These are phyloP conservation scores for Epichloe sylvatica DNA, from an alignment of 2,329 filamentous ascomycete genomes.

Conservation along the genomic window DNA sequence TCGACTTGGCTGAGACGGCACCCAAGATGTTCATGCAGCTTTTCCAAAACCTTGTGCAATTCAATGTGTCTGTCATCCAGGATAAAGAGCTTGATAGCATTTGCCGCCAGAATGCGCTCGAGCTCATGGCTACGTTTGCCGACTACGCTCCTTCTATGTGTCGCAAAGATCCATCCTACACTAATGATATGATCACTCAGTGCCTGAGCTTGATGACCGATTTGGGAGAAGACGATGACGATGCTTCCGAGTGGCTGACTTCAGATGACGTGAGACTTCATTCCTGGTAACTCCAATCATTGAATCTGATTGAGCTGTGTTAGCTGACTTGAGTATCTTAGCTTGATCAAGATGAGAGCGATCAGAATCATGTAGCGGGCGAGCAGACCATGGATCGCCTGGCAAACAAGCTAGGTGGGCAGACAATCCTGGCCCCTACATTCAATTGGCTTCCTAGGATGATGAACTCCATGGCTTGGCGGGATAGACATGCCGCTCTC, in stretches of 20 bases:
- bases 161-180: slow-evolving; percentile 84
- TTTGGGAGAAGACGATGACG: slow-evolving; percentile 84
- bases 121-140: slow-evolving; percentile 95
- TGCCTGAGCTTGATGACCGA: slow-evolving; percentile 97
- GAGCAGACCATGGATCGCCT: slow-evolving; percentile 97
- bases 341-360: slow-evolving; percentile 91
- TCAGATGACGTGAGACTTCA: slow-evolving; percentile 62
- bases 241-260: slow-evolving; percentile 83
- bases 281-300: background rate
- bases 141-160: slow-evolving; percentile 92
- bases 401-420: slow-evolving; percentile 92
- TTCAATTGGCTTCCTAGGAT: slow-evolving; percentile 96
- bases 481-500: slow-evolving; percentile 85
- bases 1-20: slow-evolving; percentile 85
- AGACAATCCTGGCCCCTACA: slow-evolving; percentile 79
- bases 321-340: slow-evolving; percentile 23
- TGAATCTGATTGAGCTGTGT: background rate
- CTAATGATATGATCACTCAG: slow-evolving; percentile 94
- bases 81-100: slow-evolving; percentile 89
- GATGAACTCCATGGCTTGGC: slow-evolving; percentile 92
- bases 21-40: slow-evolving; percentile 94
- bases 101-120: slow-evolving; percentile 84
- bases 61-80: slow-evolving; percentile 84
- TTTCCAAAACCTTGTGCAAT: slow-evolving; percentile 87
- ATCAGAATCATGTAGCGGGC: slow-evolving; percentile 91